Evolutionary conservation across 148 eudicot genomes (phyloP), one percentile per base, ranked within the genome.

Genomic region (Chenopodium album): DNA sequence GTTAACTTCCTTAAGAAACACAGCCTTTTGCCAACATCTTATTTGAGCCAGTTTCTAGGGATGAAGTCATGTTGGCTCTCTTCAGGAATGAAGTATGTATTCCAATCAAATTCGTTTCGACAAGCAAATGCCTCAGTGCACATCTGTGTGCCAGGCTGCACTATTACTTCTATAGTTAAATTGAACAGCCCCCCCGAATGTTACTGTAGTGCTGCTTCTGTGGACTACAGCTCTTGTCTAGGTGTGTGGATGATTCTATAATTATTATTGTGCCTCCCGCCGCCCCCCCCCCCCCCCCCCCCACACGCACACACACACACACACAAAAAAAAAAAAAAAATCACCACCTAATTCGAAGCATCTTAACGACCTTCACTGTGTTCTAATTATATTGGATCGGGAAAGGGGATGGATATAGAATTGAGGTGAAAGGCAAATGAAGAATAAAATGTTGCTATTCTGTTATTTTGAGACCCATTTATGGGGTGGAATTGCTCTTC

Each of bases 121-220:
- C 62, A 56, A 66, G 63, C 69, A 37, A 79, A n/a, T 37, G 31
- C 69, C 75, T 78, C 37, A 9, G 7, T 78, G 77, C 74, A 74
- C 50, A 34, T 66, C 63, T 14, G 46, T 69, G 70, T 22, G 23
- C 54, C 75, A 28, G 22, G 20, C 62, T 56, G 62, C 62, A 5
- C 62, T 17, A 56, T 19, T 17, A 56, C 20, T 17, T 56, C 62
- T 56, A 19, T 56, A 56, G 62, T 17, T 56, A 19, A 17, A 17
- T 16, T 56, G 22, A 56, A 19, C 62, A 56, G 22, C 6, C n/a
- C 7, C 62, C 62, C 62, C 22, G 4, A 5, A 17, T 56, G n/a
- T 17, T 56, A 14, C 62, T 14, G 62, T 56, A 56, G 17, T 56
- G 62, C n/a, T 56, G 16, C 62, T 4, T 56, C n/a, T 56, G 7